Conservation (phyloP, 2,329 filamentous ascomycete genomes). For the Nemania diffusa region DNA sequence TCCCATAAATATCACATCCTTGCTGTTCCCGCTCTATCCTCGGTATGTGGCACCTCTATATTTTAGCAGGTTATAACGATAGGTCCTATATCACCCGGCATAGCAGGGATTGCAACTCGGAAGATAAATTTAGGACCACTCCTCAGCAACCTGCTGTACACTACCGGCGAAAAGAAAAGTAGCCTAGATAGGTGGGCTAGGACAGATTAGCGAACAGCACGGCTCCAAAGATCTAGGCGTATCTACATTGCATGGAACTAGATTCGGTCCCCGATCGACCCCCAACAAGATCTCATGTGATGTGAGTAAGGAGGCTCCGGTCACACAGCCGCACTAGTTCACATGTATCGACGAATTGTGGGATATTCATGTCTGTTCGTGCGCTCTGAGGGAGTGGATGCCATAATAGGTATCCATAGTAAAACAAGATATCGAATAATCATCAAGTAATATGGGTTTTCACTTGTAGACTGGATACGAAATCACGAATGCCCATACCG, state of each 20-base stretch:
- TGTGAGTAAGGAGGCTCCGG: not conserved
- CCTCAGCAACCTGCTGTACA: not conserved
- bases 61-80: not conserved
- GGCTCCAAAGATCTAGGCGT: not conserved
- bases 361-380: not conserved
- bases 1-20: not conserved
- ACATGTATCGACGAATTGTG: not conserved
- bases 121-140: not conserved
- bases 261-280: not conserved
- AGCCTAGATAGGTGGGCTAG: not conserved
- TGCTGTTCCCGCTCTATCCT: not conserved
- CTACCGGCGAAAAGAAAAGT: slow-evolving; percentile 7
- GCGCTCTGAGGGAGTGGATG: not conserved
- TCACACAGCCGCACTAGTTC: not conserved
- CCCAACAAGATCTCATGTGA: not conserved
- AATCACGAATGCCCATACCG: too few relatives aligned
- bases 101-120: not conserved
- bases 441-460: too few relatives aligned
- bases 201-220: not conserved
- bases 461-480: too few relatives aligned
- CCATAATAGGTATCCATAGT: not conserved
- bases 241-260: not conserved
- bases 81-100: not conserved
- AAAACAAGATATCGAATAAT: not conserved
- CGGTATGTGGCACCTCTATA: not conserved